Base-by-base conservation (phyloP, 306 rosid species). In the Boehmeria nivea region DNA sequence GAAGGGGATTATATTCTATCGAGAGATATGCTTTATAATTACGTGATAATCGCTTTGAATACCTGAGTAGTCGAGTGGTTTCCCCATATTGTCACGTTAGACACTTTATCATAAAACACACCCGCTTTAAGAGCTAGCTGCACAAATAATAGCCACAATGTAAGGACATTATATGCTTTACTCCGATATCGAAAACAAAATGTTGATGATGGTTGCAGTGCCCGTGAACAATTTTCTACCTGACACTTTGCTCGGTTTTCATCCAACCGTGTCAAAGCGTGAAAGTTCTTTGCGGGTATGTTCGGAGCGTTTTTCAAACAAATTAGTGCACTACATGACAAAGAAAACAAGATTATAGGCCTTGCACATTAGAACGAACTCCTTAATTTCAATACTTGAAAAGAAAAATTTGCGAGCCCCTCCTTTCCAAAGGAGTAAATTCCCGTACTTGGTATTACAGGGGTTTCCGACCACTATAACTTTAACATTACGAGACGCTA, bases 51-150 rank as follows among this genome's bases (percentile, higher is more conserved):
- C 51, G 42, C 57, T 66, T 59, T 48, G 66, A 40, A 69, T 38
- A 90, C 98, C 89, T 91, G 99, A 69, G 99, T 91, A 56, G 96
- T 91, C 47, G 99, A 91, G 77, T 91, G 99, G 77, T 91, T 91
- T 57, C 96, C 99, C 99, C 99, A 91, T 43, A 91, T 87, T 18
- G 99, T 91, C 89, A 77, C 10, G 45, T 91, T 87, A 39, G 96
- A 91, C 51, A 91, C 99, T 77, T 84, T 73, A 75, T 91, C 99
- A 57, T 91, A 91, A 85, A 91, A 91, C 57, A 91, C 96, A 3
- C 99, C 99, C 9, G 96, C 99, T 77, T 91, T 91, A 71, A 84
- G 95, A 48, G 99, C 99, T 34, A 91, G 78, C 99, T 91, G 82
- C 23, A 22, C 6, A 65, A 54, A 67, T 28, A 34, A n/a, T n/a